phyloP scores from a whole-genome alignment of 2,329 filamentous ascomycete species.

The Penicillium italicum region DNA sequence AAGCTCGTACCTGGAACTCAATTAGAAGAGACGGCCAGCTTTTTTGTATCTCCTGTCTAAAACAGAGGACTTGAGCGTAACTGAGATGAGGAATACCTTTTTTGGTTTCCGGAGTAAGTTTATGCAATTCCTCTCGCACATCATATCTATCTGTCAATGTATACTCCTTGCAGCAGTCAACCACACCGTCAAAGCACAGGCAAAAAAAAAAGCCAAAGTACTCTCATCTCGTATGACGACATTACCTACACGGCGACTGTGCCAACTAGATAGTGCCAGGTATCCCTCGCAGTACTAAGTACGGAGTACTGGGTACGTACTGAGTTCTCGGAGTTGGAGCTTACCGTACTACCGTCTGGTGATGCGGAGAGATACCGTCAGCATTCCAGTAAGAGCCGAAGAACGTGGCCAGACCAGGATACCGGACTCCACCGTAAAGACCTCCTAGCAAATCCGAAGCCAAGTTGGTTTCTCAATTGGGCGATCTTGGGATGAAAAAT shows the following conservation, averaged over 20 bases:
- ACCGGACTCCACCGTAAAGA: not conserved
- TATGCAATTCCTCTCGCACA: not conserved
- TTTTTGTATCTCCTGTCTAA: not conserved
- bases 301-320: not conserved
- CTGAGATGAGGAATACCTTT: not conserved
- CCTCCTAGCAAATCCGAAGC: conserved; percentile 1
- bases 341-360: not conserved
- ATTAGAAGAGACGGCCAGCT: not conserved
- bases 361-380: not conserved
- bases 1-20: not conserved
- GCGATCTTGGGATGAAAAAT: not conserved
- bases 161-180: not conserved
- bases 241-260: not conserved
- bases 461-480: not conserved
- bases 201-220: not conserved
- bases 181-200: not conserved
- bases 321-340: not conserved
- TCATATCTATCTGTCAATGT: not conserved
- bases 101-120: too few species aligned
- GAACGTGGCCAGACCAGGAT: conserved; percentile 3
- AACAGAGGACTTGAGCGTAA: not conserved
- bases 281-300: not conserved
- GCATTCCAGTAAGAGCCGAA: conserved; percentile 2
- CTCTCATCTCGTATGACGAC: not conserved
- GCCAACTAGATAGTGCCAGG: not conserved